Base-by-base conservation (phyloP, 306 rosid species). In the Vachellia collinsii region DNA sequence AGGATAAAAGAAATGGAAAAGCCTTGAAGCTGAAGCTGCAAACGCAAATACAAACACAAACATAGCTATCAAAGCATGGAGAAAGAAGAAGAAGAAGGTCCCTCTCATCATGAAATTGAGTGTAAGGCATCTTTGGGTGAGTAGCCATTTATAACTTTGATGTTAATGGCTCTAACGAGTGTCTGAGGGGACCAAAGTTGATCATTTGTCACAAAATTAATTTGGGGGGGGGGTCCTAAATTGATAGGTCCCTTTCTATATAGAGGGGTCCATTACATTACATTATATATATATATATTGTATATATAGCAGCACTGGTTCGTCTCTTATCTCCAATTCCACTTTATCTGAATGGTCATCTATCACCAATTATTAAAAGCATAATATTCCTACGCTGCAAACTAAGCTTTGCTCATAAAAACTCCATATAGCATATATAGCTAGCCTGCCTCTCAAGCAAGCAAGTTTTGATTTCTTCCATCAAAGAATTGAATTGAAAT, bases 281-380 rank as follows among this genome's bases (percentile, higher is more conserved):
- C n/a, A n/a, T n/a, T n/a, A n/a, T n/a, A n/a, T n/a, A n/a, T n/a
- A 29, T 29, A 29, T 29, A 29, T 29, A 29, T n/a, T 58, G 8
- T 59, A 20, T 56, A 56, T 58, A 23, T 61, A 37, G 70, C 0
- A 75, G 84, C 85, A 77, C 78, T 63, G 82, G 83, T 87, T 82
- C 84, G 74, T 79, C 90, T 75, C 89, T 83, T 87, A 83, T 82
- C 89, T 59, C 76, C 79, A 64, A 72, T 81, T 54, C 19, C 86
- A 23, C 92, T 87, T 90, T 88, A 77, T 81, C 83, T 76, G 88
- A 81, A 39, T 85, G 76, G 89, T 87, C 91, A 85, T 85, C 87
- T 79, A 73, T 85, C 91, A 85, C 80, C 89, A 90, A 88, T 88
- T 83, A 90, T 88, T 88, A 85, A 70, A 85, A 90, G 85, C 69